Percentiles rank a stretch among this genome's conserved stretches.
phyloP scores from a whole-genome alignment of 2,329 filamentous ascomycete species.

The Trichoderma sp. region DNA sequence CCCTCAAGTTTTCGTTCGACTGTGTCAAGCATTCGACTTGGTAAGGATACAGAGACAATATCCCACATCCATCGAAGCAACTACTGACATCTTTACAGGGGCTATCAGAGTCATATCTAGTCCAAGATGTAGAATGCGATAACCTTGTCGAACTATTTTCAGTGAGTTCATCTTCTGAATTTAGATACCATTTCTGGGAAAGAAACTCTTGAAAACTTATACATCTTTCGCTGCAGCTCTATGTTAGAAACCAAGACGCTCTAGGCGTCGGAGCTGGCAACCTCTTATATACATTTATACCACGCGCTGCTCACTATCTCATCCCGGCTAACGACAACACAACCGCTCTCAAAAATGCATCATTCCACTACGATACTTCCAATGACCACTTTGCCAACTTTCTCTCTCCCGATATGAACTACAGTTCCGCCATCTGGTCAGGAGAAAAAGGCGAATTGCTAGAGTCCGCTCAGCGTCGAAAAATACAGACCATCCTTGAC shows the following conservation, averaged over 20 bases:
- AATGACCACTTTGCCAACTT: slow-evolving; percentile 21
- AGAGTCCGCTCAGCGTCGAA: slow-evolving; percentile 65
- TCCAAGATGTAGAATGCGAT: slow-evolving; percentile 19
- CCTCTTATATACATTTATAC: slow-evolving; percentile 5
- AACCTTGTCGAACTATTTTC: slow-evolving; percentile 18
- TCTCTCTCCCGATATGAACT: slow-evolving; percentile 21
- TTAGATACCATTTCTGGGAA: fast-evolving
- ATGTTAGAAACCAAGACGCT: not conserved
- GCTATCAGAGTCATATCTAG: slow-evolving; percentile 21
- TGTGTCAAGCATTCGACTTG: slow-evolving; percentile 19
- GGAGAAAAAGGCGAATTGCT: slow-evolving; percentile 48
- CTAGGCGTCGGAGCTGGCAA: slow-evolving; percentile 9
- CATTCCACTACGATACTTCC: slow-evolving; percentile 21
- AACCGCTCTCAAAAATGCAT: slow-evolving; percentile 12
- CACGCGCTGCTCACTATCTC: not conserved
- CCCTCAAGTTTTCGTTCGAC: slow-evolving; percentile 17
- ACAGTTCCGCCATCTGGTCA: slow-evolving; percentile 21
- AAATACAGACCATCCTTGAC: slow-evolving; percentile 62
- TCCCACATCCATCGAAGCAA: not conserved
- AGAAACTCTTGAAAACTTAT: not conserved
- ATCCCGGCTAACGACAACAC: not conserved
- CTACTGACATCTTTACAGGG: slow-evolving; percentile 10
- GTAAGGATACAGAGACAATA: not conserved
- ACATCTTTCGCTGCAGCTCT: not conserved
- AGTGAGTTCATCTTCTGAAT: not conserved